Evolutionary conservation across 169 alveolate species (phyloP), one percentile per base, ranked within the genome.

Genomic region (Plasmodium ovale): DNA sequence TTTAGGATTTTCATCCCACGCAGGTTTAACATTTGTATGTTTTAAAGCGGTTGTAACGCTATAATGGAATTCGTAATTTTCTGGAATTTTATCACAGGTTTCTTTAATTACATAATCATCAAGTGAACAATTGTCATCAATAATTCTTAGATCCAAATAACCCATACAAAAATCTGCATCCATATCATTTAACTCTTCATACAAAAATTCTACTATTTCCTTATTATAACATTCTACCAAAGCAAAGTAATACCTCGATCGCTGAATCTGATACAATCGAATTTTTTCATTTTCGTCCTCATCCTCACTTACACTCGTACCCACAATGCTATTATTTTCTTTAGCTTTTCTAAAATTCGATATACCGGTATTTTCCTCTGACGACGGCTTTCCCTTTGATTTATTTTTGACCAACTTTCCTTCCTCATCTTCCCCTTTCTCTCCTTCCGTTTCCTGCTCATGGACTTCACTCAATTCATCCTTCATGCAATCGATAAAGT

Each of bases 1-100:
- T 37, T 94, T 95, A 35, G 98, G 97, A 33, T 97, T 95, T 91
- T 97, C 95, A 68, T 98, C 99, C 99, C 99, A 98, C 25, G 99
- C 96, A 74, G 98, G 92, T 89, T 95, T 95, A 1, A 97, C 99
- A 82, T 94, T 92, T 39, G 99, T 96, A 88, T 98, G 99, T 44
- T 97, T 97, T 37, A 96, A 77, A 21, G 99, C 99, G 60, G 97
- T 92, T 67, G 95, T 95, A 23, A 95, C 91, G 47, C 88, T 88
- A 82, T 94, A 95, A 44, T 94, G 98, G 60, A 95, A 97, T 90
- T 97, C 96, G 77, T 97, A 95, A 73, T 96, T 97, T 23, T 93
- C 91, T 3, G 99, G 99, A 51, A 97, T 93, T 56, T 49, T 65
- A 72, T 94, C 97, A 53, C 94, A 93, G 49, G 98, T 94, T 23